phyloP scores from a whole-genome alignment of 768 basidiomycete genomes.

The Suillus fuscotomentosus region DNA sequence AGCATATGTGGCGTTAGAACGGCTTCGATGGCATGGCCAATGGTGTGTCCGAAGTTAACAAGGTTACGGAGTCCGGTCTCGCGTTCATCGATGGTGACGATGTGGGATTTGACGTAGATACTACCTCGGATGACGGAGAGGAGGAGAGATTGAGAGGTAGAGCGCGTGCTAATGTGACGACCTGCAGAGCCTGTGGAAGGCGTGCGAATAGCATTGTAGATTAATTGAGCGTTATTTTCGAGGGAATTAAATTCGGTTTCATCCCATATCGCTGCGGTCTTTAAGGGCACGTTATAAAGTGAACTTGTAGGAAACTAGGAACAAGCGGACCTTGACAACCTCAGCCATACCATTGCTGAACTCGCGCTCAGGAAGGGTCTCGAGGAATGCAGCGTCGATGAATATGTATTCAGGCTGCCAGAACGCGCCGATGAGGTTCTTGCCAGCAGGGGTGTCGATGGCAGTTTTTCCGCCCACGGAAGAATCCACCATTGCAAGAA shows the following conservation, averaged over 20 bases:
- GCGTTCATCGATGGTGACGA: slow-evolving; percentile 94
- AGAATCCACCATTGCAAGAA: slow-evolving; percentile 98
- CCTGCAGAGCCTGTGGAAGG: slow-evolving; percentile 54
- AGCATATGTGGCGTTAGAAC: slow-evolving; percentile 90
- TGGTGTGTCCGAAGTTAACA: slow-evolving; percentile 98
- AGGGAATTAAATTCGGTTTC: slow-evolving; percentile 85
- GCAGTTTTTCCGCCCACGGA: slow-evolving; percentile 98
- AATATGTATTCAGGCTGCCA: slow-evolving; percentile 98
- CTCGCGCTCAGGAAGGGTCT: slow-evolving; percentile 87
- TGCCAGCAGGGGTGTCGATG: slow-evolving; percentile 97
- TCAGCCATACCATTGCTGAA: slow-evolving; percentile 99
- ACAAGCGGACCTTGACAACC: slow-evolving; percentile 78
- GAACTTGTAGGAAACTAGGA: neutral
- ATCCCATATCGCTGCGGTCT: slow-evolving; percentile 99
- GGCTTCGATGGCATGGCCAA: slow-evolving; percentile 98
- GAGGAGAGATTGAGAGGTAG: slow-evolving; percentile 75
- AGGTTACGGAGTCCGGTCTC: slow-evolving; percentile 97
- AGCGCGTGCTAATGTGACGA: slow-evolving; percentile 62
- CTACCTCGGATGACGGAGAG: slow-evolving; percentile 91
- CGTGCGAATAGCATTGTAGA: slow-evolving; percentile 76
- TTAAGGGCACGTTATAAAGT: slow-evolving; percentile 5
- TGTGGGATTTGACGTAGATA: slow-evolving; percentile 94
- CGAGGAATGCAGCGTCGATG: slow-evolving; percentile 94
- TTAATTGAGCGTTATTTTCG: slow-evolving; percentile 82
- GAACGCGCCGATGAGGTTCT: slow-evolving; percentile 98